Evolutionary conservation across 805 yeast genomes (phyloP).

Genomic region (Nakazawaea holstii): DNA sequence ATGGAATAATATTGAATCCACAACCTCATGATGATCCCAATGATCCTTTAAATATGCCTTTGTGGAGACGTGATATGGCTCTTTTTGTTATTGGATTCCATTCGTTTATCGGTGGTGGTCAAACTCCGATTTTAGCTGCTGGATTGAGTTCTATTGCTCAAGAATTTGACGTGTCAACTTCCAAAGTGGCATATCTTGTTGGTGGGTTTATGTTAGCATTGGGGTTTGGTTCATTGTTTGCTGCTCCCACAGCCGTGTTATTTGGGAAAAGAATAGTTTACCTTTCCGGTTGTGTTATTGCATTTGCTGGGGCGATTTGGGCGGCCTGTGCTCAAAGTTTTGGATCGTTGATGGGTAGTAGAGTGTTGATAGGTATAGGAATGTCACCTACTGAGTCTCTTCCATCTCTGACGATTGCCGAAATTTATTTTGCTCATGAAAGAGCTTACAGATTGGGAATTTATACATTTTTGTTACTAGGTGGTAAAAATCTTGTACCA

Average conservation of each 20-base stretch:
- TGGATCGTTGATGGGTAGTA: conserved; percentile 50
- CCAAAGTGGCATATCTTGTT: conserved; percentile 45
- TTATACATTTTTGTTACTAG: conserved; percentile 48
- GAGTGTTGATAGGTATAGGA: conserved; percentile 55
- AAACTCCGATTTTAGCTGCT: conserved; percentile 55
- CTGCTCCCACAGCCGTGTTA: conserved; percentile 51
- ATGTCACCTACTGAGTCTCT: conserved; percentile 57
- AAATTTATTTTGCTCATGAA: conserved; percentile 50
- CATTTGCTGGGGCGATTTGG: conserved; percentile 49
- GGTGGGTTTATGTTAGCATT: conserved; percentile 55
- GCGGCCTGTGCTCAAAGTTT: conserved; percentile 45
- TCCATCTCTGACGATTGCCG: conserved; percentile 57
- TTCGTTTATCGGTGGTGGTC: conserved; percentile 58
- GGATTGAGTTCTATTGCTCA: conserved; percentile 36
- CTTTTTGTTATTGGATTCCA: conserved; percentile 49
- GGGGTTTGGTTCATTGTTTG: conserved; percentile 53
- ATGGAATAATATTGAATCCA: conserved; percentile 50
- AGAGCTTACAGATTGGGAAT: conserved; percentile 41
- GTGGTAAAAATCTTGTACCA: conserved; percentile 56
- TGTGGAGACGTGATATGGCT: conserved; percentile 52
- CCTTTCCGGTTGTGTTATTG: conserved; percentile 39
- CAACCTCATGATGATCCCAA: conserved; percentile 61
- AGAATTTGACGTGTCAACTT: conserved; percentile 37
- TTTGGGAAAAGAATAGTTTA: conserved; percentile 57
- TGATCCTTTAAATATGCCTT: conserved; percentile 65